These are phyloP conservation scores for Fusarium azukiicola DNA, from an alignment of 2,329 filamentous ascomycete species.

Conservation along the genomic window DNA sequence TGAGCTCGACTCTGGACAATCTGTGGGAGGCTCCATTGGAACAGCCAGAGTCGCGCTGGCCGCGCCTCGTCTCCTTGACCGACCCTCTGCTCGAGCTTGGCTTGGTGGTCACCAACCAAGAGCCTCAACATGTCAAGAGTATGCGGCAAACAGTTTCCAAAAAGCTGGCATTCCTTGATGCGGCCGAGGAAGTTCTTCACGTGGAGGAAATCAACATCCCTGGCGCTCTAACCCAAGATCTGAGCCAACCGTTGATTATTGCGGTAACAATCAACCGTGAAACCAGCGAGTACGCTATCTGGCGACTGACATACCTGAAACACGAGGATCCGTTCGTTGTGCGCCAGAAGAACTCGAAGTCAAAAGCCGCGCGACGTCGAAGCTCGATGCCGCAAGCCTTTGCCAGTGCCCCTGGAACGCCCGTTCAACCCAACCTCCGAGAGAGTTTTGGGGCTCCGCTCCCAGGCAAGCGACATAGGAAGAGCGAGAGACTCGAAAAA, in stretches of 20 bases:
- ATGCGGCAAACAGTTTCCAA: slow-evolving; percentile 60
- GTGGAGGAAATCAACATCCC: slow-evolving; percentile 84
- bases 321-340: slow-evolving; percentile 79
- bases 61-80: slow-evolving; percentile 90
- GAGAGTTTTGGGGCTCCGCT: slow-evolving; percentile 87
- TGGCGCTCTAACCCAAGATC: slow-evolving; percentile 59
- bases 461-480: slow-evolving; percentile 74
- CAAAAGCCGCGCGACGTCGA: slow-evolving; percentile 74
- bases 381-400: slow-evolving; percentile 85
- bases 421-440: slow-evolving; percentile 84
- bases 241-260: slow-evolving; percentile 80
- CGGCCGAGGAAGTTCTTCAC: slow-evolving; percentile 91
- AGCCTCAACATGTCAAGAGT: slow-evolving; percentile 59
- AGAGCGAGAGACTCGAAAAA: slow-evolving; percentile 74
- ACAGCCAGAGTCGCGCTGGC: slow-evolving; percentile 80
- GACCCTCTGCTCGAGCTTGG: slow-evolving; percentile 94
- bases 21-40: slow-evolving; percentile 78
- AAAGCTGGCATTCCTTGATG: slow-evolving; percentile 82
- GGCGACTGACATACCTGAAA: slow-evolving; percentile 89
- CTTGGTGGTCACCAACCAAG: slow-evolving; percentile 84
- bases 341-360: slow-evolving; percentile 68
- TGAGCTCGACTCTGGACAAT: slow-evolving; percentile 76
- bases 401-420: slow-evolving; percentile 88
- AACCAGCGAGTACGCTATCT: slow-evolving; percentile 89
- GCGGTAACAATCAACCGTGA: slow-evolving; percentile 91